A percentile compares a stretch with the other conserved stretches of the same genome.
phyloP scores from a whole-genome alignment of 31 red algal genomes.

The Bonnemaisonia californica region DNA sequence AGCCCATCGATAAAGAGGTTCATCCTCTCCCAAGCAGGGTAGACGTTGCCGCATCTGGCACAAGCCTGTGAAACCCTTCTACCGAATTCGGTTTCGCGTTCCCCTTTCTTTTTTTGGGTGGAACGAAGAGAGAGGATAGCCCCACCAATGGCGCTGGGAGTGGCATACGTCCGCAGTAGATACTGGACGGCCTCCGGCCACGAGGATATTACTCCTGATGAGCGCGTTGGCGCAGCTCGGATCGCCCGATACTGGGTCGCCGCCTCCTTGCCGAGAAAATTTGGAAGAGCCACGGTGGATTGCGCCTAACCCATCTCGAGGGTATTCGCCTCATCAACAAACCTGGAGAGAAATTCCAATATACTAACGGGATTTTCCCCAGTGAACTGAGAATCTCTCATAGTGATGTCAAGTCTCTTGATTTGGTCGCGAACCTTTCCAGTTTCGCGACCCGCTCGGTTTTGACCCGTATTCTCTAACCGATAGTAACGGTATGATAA shows the following conservation, averaged over 20 bases:
- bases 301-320: constrained; percentile 19
- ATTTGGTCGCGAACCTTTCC: constrained; percentile 27
- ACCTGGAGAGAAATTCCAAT: constrained; percentile 16
- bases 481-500: constrained; percentile 17
- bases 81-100: not conserved
- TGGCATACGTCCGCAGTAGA: constrained; percentile 9
- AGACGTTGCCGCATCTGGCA: constrained; percentile 15
- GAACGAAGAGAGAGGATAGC: not conserved
- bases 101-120: not conserved
- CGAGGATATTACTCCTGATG: not conserved
- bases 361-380: not conserved
- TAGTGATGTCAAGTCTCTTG: not conserved
- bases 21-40: not conserved
- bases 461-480: not conserved
- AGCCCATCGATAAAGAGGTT: constrained; percentile 6
- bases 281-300: not conserved
- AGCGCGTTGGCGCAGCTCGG: not conserved
- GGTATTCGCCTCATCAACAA: constrained; percentile 6
- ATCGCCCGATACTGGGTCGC: constrained; percentile 10
- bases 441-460: constrained; percentile 16
- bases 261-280: not conserved
- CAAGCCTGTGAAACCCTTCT: constrained; percentile 3
- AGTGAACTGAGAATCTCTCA: not conserved
- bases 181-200: constrained; percentile 14
- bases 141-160: not conserved